Evolutionary conservation across 164 flowering plant genomes (phyloP), one percentile per base, ranked within the genome.

Genomic region (Kalanchoe fedtschenkoi): DNA sequence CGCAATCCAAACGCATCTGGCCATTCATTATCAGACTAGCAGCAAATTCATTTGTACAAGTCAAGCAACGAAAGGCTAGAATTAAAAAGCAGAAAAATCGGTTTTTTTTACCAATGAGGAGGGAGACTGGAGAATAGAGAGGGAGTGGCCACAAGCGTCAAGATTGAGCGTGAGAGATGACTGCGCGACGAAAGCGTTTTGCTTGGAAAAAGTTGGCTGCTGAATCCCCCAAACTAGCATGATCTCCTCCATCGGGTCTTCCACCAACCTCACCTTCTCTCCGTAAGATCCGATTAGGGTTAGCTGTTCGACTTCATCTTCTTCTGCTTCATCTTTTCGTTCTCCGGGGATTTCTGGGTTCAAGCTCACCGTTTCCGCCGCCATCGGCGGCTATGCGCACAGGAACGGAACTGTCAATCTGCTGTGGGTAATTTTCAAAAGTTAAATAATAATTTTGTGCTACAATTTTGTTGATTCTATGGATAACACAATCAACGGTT

Each of bases 221-320:
- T 86, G 96, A 32, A 88, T 69, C 17, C 86, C 82, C 97, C 97
- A 91, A 38, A 91, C 70, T 5, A 91, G 73, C 80, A 91, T 76
- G 8, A 82, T 88, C 80, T 91, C 97, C 74, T 77, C 96, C 53
- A 83, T 72, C 4, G 85, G 75, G 34, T 66, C 81, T 13, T 51
- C 64, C 63, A 87, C 73, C 15, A 76, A 16, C 51, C 73, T 75
- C 38, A 86, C 85, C 46, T 66, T 65, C 30, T 72, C 80, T 7
- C 60, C 72, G 75, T 74, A 87, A 2, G 78, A 72, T 16, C 92
- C 95, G 30, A 81, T 26, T 41, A n/a, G 37, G 19, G 38, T 64
- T 41, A 74, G 29, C 9, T 54, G 62, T 46, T 64, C 80, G 24
- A 35, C 58, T 28, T 72, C 76, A 21, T 39, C 67, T 9, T 66